Evolutionary conservation across 1,284 basidiomycete species (phyloP), one percentile per base, ranked within the genome.

Genomic region (Clitocybe nebularis): DNA sequence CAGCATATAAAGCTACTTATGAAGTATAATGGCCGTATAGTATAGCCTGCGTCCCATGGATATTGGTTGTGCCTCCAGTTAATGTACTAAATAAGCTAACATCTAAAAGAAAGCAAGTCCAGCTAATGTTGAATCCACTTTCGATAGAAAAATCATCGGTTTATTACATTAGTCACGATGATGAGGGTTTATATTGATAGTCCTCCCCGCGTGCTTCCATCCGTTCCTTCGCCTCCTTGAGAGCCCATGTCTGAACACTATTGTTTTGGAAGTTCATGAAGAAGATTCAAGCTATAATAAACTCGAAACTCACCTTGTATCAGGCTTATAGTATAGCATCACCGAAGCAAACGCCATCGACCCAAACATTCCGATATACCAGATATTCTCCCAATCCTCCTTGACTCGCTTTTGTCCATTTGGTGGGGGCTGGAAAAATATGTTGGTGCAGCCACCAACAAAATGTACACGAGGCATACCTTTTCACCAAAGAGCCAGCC

Each of bases 361-460:
- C 33, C 93, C 94, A 59, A 89, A 93, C 83, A 97, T 91, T 21
- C 93, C 92, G 55, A 81, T 64, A 62, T 91, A 90, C 85, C 89
- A 94, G 39, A 89, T 73, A 53, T 75, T 79, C 71, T 92, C 92
- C 93, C 92, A 94, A 39, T 84, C 78, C 62, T 92, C 88, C 63
- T 86, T 86, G 58, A 84, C 78, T 53, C 93, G 79, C 62, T 89
- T 92, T 65, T 89, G 81, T 3, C 91, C 93, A 4, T 81, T 75
- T 45, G 83, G 75, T 44, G 70, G 77, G 5, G 87, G 87, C 88
- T 89, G 51, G 38, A 41, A 32, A 44, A 23, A n/a, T 29, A 32
- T 19, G 5, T 40, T 28, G 36, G 44, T 33, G 38, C n/a, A n/a
- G n/a, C n/a, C n/a, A n/a, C n/a, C n/a, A n/a, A 44, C 20, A 49